Evolutionary conservation across 2,329 filamentous ascomycete species (phyloP).

Genomic region (Cyphellophora europaea): DNA sequence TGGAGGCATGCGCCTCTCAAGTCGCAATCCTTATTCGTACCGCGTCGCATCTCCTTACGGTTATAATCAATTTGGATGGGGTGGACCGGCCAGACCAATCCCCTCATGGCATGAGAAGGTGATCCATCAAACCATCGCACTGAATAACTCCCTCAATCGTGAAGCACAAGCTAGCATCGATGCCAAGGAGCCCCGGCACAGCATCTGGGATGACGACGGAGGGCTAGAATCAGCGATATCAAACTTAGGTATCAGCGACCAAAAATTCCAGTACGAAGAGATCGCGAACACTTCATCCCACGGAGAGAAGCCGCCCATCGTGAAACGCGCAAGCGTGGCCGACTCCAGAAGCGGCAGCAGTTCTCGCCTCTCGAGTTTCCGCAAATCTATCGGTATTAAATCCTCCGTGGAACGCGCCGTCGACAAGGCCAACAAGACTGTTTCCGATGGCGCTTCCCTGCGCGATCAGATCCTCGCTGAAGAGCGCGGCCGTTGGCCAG

Average conservation of each 20-base stretch:
- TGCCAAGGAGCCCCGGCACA: slow-evolving; percentile 25
- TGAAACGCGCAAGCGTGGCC: background rate
- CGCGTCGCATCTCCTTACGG: slow-evolving; percentile 27
- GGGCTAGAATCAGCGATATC: slow-evolving; percentile 22
- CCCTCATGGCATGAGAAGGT: slow-evolving; percentile 24
- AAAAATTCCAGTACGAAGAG: background rate
- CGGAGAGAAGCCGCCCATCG: background rate
- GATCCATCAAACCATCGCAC: slow-evolving; percentile 26
- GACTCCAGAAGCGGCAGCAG: background rate
- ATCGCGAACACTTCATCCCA: too few relatives aligned
- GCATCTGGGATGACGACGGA: slow-evolving; percentile 28
- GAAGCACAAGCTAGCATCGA: slow-evolving; percentile 27
- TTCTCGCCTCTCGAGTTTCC: slow-evolving; percentile 26
- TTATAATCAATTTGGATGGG: slow-evolving; percentile 16
- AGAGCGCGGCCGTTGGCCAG: slow-evolving; percentile 36
- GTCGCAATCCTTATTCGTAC: slow-evolving; percentile 26
- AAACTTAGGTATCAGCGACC: slow-evolving; percentile 17
- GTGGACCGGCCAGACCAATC: slow-evolving; percentile 18
- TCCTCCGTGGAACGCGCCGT: slow-evolving; percentile 22
- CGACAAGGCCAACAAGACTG: slow-evolving; percentile 13
- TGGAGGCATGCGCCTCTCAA: slow-evolving; percentile 12
- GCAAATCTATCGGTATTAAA: slow-evolving; percentile 29
- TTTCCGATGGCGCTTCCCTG: slow-evolving; percentile 14
- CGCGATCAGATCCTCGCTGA: slow-evolving; percentile 30
- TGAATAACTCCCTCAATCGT: slow-evolving; percentile 28